Evolutionary conservation across 1,139 yeast species (phyloP).

Genomic region (Hansenula anomala): DNA sequence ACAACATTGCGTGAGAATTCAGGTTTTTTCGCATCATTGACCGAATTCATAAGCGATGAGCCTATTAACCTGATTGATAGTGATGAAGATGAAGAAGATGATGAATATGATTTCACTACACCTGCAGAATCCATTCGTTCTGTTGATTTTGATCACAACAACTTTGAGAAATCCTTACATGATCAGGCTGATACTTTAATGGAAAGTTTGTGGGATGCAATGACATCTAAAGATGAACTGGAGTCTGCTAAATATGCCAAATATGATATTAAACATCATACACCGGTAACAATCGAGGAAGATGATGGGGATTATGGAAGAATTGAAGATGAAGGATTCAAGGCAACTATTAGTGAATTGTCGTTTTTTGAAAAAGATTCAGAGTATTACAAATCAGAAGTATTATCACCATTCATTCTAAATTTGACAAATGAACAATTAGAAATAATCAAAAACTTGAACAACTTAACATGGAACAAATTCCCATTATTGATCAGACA

Average conservation of each 20-base stretch:
- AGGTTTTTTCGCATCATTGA: constrained; percentile 22
- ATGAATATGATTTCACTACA: constrained; percentile 4
- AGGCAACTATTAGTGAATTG: constrained; percentile 12
- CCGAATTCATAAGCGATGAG: constrained; percentile 12
- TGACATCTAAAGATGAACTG: constrained; percentile 23
- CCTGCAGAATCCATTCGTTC: constrained; percentile 7
- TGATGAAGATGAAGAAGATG: constrained; percentile 14
- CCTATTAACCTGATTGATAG: constrained; percentile 3
- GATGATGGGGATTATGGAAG: not conserved
- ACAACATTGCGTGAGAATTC: constrained; percentile 27
- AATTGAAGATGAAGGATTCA: constrained; percentile 6
- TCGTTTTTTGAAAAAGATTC: constrained; percentile 17
- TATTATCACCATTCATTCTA: constrained; percentile 30
- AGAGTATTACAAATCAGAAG: constrained; percentile 8
- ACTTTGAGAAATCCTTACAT: constrained; percentile 22
- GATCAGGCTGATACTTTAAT: constrained; percentile 28
- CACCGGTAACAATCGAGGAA: not conserved
- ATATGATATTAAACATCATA: constrained; percentile 7
- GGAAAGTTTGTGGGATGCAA: constrained; percentile 58
- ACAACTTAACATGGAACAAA: constrained; percentile 60
- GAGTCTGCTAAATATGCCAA: constrained; percentile 15
- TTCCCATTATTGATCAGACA: constrained; percentile 64
- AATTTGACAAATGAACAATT: constrained; percentile 40
- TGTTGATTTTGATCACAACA: constrained; percentile 8
- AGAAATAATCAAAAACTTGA: constrained; percentile 51